A percentile compares a stretch with the other conserved stretches of the same genome.
Conservation (phyloP, 2,329 filamentous ascomycete genomes). For the Bipolaris cookei region DNA sequence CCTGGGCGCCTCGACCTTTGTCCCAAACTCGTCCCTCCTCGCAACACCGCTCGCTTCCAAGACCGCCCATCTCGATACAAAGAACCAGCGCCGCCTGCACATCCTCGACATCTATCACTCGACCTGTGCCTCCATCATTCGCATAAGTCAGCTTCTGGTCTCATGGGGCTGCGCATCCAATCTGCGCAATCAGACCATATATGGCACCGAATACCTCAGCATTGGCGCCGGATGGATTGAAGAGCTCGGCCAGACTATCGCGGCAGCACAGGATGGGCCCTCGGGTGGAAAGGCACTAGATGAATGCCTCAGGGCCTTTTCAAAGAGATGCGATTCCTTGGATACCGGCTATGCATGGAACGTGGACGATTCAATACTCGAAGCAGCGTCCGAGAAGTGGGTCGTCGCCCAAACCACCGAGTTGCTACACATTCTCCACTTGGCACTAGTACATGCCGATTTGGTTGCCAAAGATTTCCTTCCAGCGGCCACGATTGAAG, state of each 20-base stretch:
- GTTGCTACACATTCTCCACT: constrained; percentile 73
- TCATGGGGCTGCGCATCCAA: constrained; percentile 41
- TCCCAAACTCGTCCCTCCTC: constrained; percentile 53
- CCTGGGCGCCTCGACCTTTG: constrained; percentile 60
- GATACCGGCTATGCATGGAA: constrained; percentile 55
- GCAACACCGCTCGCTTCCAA: constrained; percentile 32
- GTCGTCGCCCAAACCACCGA: constrained; percentile 70
- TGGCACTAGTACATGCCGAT: constrained; percentile 74
- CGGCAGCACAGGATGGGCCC: constrained; percentile 41
- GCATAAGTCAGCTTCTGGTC: constrained; percentile 46
- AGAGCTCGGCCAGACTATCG: constrained; percentile 40
- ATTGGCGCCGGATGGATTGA: constrained; percentile 43
- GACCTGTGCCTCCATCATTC: constrained; percentile 65
- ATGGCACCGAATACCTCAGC: constrained; percentile 38
- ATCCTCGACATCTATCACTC: constrained; percentile 74
- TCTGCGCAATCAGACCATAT: constrained; percentile 37
- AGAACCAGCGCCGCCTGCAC: constrained; percentile 68
- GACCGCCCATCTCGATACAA: constrained; percentile 61
- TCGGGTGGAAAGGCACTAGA: constrained; percentile 32
- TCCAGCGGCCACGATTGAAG: constrained; percentile 38
- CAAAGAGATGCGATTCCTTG: constrained; percentile 57
- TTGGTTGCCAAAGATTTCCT: constrained; percentile 49
- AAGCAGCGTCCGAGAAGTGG: constrained; percentile 68
- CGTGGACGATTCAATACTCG: constrained; percentile 56
- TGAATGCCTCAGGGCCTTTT: constrained; percentile 56